These are phyloP conservation scores for Garcia nutans DNA, from an alignment of 345 rosid species.

Conservation along the genomic window DNA sequence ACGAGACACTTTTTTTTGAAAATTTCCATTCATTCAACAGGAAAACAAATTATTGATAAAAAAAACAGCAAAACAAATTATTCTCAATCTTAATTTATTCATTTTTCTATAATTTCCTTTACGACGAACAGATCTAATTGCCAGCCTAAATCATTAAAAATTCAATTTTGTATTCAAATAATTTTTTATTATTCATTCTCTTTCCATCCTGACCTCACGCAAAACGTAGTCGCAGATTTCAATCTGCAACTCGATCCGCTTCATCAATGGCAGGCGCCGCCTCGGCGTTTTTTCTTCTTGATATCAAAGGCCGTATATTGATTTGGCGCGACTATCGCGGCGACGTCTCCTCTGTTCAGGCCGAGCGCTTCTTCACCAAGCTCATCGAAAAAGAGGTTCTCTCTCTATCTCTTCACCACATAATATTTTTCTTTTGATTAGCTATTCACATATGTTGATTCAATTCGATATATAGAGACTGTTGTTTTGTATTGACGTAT, in stretches of 20 bases:
- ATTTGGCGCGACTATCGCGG: conserved; percentile 98
- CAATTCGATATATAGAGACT: not conserved
- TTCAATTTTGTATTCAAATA: not conserved
- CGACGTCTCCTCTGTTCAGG: conserved; percentile 74
- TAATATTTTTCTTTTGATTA: not conserved
- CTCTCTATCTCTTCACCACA: not conserved
- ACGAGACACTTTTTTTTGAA: not conserved
- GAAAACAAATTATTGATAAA: not conserved
- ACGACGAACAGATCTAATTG: not conserved
- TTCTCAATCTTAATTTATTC: not conserved
- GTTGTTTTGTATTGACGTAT: not conserved
- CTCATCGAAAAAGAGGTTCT: conserved; percentile 82
- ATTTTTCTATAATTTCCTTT: not conserved
- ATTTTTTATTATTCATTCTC: not conserved
- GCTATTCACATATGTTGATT: not conserved
- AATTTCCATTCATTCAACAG: too few species aligned
- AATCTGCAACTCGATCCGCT: not conserved
- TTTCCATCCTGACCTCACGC: not conserved
- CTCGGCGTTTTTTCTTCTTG: conserved; percentile 84
- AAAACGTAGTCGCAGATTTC: not conserved
- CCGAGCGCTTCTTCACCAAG: conserved; percentile 90
- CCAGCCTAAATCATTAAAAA: not conserved
- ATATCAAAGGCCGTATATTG: conserved; percentile 86
- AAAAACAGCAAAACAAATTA: not conserved
- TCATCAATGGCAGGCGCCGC: conserved; percentile 78